A percentile compares a stretch with the other conserved stretches of the same genome.
These are phyloP conservation scores for Botrytis tulipae DNA, from an alignment of 2,329 filamentous ascomycete genomes.

Conservation along the genomic window DNA sequence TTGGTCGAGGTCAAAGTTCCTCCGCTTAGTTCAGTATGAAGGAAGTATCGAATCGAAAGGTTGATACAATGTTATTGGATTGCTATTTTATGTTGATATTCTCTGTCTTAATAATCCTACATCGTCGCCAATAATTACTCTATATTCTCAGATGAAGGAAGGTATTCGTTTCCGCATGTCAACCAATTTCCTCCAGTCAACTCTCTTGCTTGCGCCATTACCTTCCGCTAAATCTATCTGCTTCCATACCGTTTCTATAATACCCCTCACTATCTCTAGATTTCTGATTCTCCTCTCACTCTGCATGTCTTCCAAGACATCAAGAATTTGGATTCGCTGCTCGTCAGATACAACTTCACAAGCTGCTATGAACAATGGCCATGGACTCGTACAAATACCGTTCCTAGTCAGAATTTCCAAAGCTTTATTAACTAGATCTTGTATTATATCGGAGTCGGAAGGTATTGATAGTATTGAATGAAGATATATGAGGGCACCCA, in stretches of 20 bases:
- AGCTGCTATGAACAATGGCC: constrained; percentile 49
- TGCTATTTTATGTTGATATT: background rate
- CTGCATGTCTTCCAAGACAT: constrained; percentile 45
- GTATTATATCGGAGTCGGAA: constrained; percentile 29
- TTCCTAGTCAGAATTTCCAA: constrained; percentile 42
- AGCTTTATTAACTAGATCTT: constrained; percentile 35
- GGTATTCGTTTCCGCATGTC: constrained; percentile 14
- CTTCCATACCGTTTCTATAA: constrained; percentile 49
- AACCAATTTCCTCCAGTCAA: constrained; percentile 21
- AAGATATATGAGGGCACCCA: constrained; percentile 46
- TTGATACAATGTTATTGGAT: background rate
- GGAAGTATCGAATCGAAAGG: background rate
- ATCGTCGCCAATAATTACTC: constrained; percentile 12
- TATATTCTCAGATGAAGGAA: constrained; percentile 17
- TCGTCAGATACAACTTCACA: constrained; percentile 46
- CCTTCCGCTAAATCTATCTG: constrained; percentile 42
- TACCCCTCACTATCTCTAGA: constrained; percentile 44
- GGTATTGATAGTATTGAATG: constrained; percentile 30
- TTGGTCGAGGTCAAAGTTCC: constrained; percentile 26
- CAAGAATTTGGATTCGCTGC: constrained; percentile 44
- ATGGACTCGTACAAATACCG: constrained; percentile 48
- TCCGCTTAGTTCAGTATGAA: background rate
- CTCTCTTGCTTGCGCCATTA: background rate
- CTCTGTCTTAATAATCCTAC: background rate
- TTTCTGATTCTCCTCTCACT: constrained; percentile 47